Evolutionary conservation across 2,329 filamentous ascomycete species (phyloP).

Genomic region (Plenodomus tracheiphilus): DNA sequence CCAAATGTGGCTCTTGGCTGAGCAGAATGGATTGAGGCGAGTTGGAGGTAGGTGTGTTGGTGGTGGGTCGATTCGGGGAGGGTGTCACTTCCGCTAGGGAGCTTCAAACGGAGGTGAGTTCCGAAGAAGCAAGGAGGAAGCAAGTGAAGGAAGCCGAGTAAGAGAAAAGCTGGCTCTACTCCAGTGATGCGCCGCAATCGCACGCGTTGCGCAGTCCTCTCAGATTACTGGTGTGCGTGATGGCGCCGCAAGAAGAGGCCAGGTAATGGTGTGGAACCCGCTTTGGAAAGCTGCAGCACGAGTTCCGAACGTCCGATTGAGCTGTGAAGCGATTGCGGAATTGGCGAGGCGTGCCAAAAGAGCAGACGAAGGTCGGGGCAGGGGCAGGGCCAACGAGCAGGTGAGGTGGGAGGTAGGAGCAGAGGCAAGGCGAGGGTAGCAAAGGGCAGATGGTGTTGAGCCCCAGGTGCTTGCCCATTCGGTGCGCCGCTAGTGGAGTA

Average conservation of each 20-base stretch:
- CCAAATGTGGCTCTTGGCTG: neutral
- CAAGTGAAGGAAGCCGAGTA: constrained; percentile 8
- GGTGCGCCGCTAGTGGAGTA: constrained; percentile 22
- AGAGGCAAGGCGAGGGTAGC: constrained; percentile 25
- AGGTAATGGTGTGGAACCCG: constrained; percentile 22
- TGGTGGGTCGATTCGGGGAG: neutral
- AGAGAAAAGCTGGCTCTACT: constrained; percentile 8
- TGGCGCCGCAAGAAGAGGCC: constrained; percentile 24
- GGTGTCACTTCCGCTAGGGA: constrained; percentile 7
- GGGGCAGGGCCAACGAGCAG: constrained; percentile 8
- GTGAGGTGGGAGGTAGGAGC: constrained; percentile 15
- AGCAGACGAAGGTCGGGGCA: neutral
- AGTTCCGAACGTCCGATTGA: neutral
- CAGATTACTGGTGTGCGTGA: neutral
- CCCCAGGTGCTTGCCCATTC: constrained; percentile 22
- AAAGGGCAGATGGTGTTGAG: constrained; percentile 26
- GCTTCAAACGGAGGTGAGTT: constrained; percentile 7
- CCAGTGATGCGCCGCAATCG: constrained; percentile 4
- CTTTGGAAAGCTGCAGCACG: constrained; percentile 11
- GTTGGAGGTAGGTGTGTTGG: neutral
- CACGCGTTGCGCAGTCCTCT: constrained; percentile 10
- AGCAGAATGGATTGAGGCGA: neutral
- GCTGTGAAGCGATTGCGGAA: neutral
- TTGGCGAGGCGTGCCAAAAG: neutral
- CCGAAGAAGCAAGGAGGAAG: constrained; percentile 15